Evolutionary conservation across 805 yeast species (phyloP).

Genomic region (Candida stauntonica): DNA sequence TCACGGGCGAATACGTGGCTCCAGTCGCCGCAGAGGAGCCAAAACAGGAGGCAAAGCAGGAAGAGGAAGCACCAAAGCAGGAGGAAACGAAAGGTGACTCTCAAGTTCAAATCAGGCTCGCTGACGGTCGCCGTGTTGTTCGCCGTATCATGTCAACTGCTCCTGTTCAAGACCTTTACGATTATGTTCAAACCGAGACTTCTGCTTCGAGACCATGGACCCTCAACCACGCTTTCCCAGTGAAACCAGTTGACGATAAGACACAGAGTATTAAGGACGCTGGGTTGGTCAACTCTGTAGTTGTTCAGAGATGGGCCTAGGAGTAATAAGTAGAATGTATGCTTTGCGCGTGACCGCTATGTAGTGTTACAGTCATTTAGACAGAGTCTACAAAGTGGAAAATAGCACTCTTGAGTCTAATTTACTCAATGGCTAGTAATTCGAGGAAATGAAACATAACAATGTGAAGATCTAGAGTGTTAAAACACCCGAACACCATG

Average conservation of each 20-base stretch:
- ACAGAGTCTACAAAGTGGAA: not conserved
- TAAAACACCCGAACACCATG: too few species aligned
- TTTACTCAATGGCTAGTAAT: too few species aligned
- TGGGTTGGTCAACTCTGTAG: conserved; percentile 76
- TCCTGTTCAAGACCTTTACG: conserved; percentile 61
- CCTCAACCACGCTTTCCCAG: conserved; percentile 79
- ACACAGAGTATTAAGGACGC: conserved; percentile 63
- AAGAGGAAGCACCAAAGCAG: conserved; percentile 17
- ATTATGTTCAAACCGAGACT: conserved; percentile 54
- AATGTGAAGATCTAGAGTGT: too few species aligned
- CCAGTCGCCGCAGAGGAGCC: conserved; percentile 13
- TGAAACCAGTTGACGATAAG: conserved; percentile 59
- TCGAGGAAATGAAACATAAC: too few species aligned
- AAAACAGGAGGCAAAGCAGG: not conserved
- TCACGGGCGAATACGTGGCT: conserved; percentile 58
- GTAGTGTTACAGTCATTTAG: too few species aligned
- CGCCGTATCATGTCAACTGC: conserved; percentile 62
- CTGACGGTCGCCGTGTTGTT: conserved; percentile 69
- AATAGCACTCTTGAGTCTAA: too few species aligned
- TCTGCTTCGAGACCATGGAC: conserved; percentile 43
- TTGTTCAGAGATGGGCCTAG: conserved; percentile 75
- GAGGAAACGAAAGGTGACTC: conserved; percentile 55
- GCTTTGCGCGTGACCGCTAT: too few species aligned
- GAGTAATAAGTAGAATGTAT: too few species aligned
- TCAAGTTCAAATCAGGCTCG: conserved; percentile 75